These are phyloP conservation scores for Aspergillus sparsus DNA, from an alignment of 495 filamentous ascomycete species.

Conservation along the genomic window DNA sequence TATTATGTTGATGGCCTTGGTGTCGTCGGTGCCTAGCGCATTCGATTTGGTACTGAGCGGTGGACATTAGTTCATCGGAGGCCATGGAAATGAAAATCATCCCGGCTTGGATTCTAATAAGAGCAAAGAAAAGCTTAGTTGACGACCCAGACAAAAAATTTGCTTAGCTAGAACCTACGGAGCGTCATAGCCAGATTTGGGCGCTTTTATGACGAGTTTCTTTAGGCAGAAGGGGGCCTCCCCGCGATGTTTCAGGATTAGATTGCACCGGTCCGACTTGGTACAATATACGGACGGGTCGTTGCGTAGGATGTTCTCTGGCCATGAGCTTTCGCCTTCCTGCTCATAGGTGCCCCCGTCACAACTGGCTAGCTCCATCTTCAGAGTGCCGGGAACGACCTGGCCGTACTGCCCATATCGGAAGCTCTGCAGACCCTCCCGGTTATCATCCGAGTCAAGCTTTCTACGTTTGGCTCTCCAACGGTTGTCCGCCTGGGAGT, in stretches of 20 bases:
- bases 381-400: conserved; percentile 73
- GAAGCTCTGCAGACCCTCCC: conserved; percentile 57
- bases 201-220: conserved; percentile 86
- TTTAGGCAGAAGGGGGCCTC: conserved; percentile 76
- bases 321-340: conserved; percentile 57
- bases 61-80: conserved; percentile 70
- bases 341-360: conserved; percentile 78
- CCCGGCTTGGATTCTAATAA: conserved; percentile 71
- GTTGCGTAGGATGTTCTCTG: conserved; percentile 80
- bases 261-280: conserved; percentile 76
- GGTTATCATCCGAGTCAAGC: conserved; percentile 61
- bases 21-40: conserved; percentile 46
- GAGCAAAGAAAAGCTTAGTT: conserved; percentile 1
- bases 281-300: conserved; percentile 88
- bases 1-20: conserved; percentile 31
- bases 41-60: conserved; percentile 74
- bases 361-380: conserved; percentile 84
- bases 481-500: conserved; percentile 29
- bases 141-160: conserved; percentile 2
- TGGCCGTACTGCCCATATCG: conserved; percentile 82
- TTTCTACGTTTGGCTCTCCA: conserved; percentile 72
- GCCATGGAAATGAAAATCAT: conserved; percentile 92
- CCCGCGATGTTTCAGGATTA: conserved; percentile 78
- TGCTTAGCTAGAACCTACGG: conserved; percentile 60
- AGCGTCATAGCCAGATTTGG: conserved; percentile 74